Base-by-base conservation (phyloP, 352 stramenopile species). In the Phytophthora cactorum region DNA sequence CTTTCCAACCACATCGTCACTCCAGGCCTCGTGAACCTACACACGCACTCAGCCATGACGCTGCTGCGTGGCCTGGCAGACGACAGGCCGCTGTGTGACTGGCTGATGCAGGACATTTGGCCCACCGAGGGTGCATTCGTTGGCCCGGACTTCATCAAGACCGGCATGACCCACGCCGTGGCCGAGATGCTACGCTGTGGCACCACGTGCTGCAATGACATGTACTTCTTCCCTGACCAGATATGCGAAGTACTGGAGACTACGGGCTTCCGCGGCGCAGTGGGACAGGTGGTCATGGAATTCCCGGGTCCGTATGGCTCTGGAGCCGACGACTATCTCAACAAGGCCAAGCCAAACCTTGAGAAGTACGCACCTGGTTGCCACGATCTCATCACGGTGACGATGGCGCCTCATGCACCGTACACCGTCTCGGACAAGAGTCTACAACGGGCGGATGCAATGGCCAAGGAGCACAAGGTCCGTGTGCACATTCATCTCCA, bases 131-230 rank as follows among this genome's bases (percentile, higher is more conserved):
- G 63, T 49, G 75, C 87, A 43, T 95, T 95, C 52, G 81, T 97
- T 2, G 70, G 64, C 25, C 77, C 81, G 3, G 81, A 87, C 14
- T 97, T 96, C 61, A 74, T 96, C 17, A 65, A 69, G 11, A 82
- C 91, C 46, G 90, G 86, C 43, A 89, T 88, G 64, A 78, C 75
- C 15, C 85, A 96, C 50, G 89, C 89, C 2, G 81, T 80, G 5
- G 90, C 90, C n/a, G 91, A 97, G 78, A 95, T 96, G 82, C 82
- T 97, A n/a, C 83, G 87, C 17, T 71, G 81, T 43, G 91, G 91
- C 32, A 96, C 88, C 28, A 97, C 91, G 14, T 97, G 90, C 71
- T 95, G 86, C 72, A 96, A 96, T 57, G 90, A 97, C 74, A 97
- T 97, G 91, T 97, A 96, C 81, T 96, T 95, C 68, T 96, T 94